These are phyloP conservation scores for Irpex sp. DNA, from an alignment of 1,284 basidiomycete genomes.

Conservation along the genomic window DNA sequence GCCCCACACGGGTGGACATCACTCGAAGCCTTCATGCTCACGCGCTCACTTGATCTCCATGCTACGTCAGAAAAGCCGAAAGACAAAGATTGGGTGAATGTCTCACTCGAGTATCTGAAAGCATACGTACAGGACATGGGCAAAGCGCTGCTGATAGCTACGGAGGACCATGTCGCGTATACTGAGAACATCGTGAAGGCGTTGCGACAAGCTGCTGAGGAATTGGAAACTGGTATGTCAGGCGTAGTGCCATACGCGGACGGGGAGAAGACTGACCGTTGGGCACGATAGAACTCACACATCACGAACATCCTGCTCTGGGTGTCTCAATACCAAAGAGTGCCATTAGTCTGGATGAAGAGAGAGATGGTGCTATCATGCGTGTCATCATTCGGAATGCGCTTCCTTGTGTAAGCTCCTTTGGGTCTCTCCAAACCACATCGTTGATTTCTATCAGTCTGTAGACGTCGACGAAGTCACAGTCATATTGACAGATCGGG, in stretches of 20 bases:
- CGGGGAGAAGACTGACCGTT: background rate
- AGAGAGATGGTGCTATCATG: constrained; percentile 61
- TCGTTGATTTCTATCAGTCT: constrained; percentile 18
- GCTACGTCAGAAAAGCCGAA: constrained; percentile 43
- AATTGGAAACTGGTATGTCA: constrained; percentile 52
- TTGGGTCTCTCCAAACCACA: background rate
- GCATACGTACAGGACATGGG: constrained; percentile 53
- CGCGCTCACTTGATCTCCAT: constrained; percentile 64
- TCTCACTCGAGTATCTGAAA: constrained; percentile 64
- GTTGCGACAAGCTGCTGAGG: constrained; percentile 42
- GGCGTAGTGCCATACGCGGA: background rate
- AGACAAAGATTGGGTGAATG: constrained; percentile 71
- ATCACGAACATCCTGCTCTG: constrained; percentile 64
- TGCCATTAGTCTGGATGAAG: constrained; percentile 43
- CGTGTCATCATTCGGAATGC: constrained; percentile 53
- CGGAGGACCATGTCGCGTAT: constrained; percentile 47
- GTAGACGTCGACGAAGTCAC: constrained; percentile 49
- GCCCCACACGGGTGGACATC: constrained; percentile 73
- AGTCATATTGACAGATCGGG: constrained; percentile 49
- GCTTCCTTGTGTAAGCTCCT: constrained; percentile 63
- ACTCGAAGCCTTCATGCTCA: constrained; percentile 72
- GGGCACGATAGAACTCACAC: constrained; percentile 46
- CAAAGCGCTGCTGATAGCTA: constrained; percentile 46
- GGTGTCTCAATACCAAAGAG: constrained; percentile 39
- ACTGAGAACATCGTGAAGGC: constrained; percentile 46